Evolutionary conservation across 306 rosid species (phyloP).

Genomic region (Vigna unguiculata): DNA sequence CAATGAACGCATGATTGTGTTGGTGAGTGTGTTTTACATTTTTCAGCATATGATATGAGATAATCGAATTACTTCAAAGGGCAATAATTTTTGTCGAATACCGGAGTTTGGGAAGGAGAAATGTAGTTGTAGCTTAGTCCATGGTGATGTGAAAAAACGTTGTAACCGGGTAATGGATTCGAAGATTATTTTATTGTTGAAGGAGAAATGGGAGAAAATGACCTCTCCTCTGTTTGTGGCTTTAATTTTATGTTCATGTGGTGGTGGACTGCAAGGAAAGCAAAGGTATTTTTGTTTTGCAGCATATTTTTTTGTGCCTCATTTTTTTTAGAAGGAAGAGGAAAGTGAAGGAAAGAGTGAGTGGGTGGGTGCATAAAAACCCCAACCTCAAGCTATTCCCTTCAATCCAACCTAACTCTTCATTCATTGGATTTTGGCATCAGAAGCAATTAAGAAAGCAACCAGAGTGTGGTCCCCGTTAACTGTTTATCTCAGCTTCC

Average conservation of each 20-base stretch:
- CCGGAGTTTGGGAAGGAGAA: background rate
- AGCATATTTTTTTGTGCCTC: constrained; percentile 28
- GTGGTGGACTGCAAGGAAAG: constrained; percentile 55
- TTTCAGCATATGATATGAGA: background rate
- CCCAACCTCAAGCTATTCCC: constrained; percentile 46
- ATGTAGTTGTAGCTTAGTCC: background rate
- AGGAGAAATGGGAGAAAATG: constrained; percentile 50
- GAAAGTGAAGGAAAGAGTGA: constrained; percentile 1
- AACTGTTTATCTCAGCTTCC: constrained; percentile 38
- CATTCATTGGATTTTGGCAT: constrained; percentile 57
- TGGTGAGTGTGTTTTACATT: background rate
- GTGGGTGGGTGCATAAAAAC: constrained; percentile 44
- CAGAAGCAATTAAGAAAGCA: constrained; percentile 50
- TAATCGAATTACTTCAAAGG: background rate
- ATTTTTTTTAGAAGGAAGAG: constrained; percentile 46
- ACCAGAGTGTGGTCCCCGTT: constrained; percentile 53
- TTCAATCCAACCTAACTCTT: constrained; percentile 45
- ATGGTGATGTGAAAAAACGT: constrained; percentile 25
- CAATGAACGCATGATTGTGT: background rate
- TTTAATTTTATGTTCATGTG: constrained; percentile 20
- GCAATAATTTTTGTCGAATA: background rate
- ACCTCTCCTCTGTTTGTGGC: constrained; percentile 46
- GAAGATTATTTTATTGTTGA: constrained; percentile 37
- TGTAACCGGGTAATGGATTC: constrained; percentile 36
- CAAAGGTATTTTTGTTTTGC: constrained; percentile 36